These are phyloP conservation scores for Fusarium goolgardi DNA, from an alignment of 2,329 filamentous ascomycete genomes.

Conservation along the genomic window DNA sequence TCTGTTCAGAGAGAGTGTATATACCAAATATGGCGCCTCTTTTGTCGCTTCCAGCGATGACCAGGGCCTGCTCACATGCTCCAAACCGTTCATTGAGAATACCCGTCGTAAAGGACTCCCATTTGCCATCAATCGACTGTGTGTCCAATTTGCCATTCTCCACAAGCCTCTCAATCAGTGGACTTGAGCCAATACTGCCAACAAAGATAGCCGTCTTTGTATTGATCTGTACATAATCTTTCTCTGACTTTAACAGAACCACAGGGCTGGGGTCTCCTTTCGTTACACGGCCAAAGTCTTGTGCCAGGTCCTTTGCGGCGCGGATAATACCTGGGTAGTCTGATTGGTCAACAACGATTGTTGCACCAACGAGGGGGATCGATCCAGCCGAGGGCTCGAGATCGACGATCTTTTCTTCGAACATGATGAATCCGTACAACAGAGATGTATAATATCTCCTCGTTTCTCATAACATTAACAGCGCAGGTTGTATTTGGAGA, in stretches of 20 bases:
- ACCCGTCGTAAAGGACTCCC: constrained; percentile 25
- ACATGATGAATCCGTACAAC: not conserved
- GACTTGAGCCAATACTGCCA: constrained; percentile 12
- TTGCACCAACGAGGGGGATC: constrained; percentile 12
- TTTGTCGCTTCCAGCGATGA: constrained; percentile 28
- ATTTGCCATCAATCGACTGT: constrained; percentile 8
- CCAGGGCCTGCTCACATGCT: not conserved
- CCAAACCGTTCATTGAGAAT: not conserved
- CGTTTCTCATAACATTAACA: not conserved
- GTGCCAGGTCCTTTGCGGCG: constrained; percentile 23
- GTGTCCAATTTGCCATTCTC: not conserved
- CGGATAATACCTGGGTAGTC: constrained; percentile 26
- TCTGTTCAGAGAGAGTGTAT: constrained; percentile 34
- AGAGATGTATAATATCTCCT: not conserved
- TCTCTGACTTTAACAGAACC: not conserved
- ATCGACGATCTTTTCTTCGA: constrained; percentile 25
- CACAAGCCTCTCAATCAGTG: not conserved
- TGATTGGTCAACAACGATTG: constrained; percentile 26
- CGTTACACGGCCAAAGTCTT: constrained; percentile 27
- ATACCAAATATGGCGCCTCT: constrained; percentile 27
- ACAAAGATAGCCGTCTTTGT: not conserved
- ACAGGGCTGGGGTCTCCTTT: not conserved
- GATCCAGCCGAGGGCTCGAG: constrained; percentile 9
- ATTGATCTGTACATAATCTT: not conserved
- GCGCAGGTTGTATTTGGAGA: not conserved